phyloP scores from a whole-genome alignment of 768 basidiomycete genomes.

The Serendipita sp. region DNA sequence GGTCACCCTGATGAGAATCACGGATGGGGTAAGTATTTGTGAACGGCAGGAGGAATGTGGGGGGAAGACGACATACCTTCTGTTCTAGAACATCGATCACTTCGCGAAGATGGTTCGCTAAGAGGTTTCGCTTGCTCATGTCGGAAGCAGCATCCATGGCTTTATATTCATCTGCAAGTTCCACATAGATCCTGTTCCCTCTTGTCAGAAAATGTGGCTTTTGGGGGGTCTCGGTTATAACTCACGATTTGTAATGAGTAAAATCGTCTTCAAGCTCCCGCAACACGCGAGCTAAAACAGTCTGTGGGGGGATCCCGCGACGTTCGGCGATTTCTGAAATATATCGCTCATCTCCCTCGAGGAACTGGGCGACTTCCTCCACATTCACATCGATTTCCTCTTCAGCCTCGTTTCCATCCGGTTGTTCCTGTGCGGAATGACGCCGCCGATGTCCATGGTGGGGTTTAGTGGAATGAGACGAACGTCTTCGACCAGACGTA shows the following conservation, averaged over 20 bases:
- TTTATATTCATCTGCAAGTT: conserved; percentile 87
- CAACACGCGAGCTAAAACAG: conserved; percentile 66
- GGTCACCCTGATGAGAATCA: conserved; percentile 49
- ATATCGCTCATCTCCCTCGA: conserved; percentile 7
- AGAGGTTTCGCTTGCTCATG: conserved; percentile 62
- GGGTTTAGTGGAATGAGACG: not conserved
- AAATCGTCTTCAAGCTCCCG: conserved; percentile 91
- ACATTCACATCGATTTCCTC: conserved; percentile 33
- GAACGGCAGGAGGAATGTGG: not conserved
- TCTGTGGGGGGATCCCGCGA: conserved; percentile 60
- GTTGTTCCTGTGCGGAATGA: not conserved
- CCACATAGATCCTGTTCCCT: conserved; percentile 58
- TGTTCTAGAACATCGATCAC: conserved; percentile 85
- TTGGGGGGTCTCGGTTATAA: conserved; percentile 7
- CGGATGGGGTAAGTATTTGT: not conserved
- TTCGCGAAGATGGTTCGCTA: conserved; percentile 77
- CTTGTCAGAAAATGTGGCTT: no score
- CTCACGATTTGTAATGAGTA: conserved; percentile 81
- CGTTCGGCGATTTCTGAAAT: conserved; percentile 3
- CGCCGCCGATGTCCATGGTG: not conserved
- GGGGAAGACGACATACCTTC: conserved; percentile 38
- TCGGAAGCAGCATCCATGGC: conserved; percentile 72
- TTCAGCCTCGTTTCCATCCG: conserved; percentile 27
- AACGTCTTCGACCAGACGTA: not conserved
- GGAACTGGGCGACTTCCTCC: conserved; percentile 11